Percentiles rank a stretch among this genome's conserved stretches.
These are phyloP conservation scores for Tuber umbilicatum DNA, from an alignment of 495 filamentous ascomycete genomes.

Conservation along the genomic window DNA sequence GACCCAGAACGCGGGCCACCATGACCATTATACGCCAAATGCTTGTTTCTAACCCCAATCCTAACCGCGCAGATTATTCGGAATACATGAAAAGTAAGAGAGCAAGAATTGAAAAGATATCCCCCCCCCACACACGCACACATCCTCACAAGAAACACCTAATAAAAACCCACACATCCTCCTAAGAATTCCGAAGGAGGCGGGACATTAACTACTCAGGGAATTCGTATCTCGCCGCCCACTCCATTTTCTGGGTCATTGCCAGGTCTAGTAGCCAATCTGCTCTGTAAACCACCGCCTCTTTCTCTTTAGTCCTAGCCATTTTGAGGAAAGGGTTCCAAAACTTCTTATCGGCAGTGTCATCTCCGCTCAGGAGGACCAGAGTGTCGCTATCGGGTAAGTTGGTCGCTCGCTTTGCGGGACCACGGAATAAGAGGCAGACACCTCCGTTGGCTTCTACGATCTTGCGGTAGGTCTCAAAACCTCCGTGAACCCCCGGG, in stretches of 20 bases:
- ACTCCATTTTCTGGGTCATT: slow-evolving; percentile 70
- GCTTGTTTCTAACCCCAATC: slow-evolving; percentile 4
- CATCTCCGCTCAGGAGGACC: slow-evolving; percentile 64
- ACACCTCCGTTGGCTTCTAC: slow-evolving; percentile 80
- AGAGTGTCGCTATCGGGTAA: slow-evolving; percentile 56
- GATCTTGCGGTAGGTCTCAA: slow-evolving; percentile 75
- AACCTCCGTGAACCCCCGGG: slow-evolving; percentile 65
- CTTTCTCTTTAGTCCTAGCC: slow-evolving; percentile 63
- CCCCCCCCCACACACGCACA: not conserved
- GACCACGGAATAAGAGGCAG: slow-evolving; percentile 61
- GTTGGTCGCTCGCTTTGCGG: slow-evolving; percentile 30
- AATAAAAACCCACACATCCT: not conserved
- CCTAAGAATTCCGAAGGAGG: not conserved
- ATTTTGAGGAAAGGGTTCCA: slow-evolving; percentile 76
- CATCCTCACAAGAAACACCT: not conserved
- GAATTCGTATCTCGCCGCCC: slow-evolving; percentile 54
- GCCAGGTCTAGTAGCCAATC: slow-evolving; percentile 88
- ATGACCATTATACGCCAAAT: slow-evolving; percentile 1
- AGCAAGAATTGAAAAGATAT: not conserved
- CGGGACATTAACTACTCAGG: slow-evolving; percentile 3
- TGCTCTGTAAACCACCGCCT: slow-evolving; percentile 65
- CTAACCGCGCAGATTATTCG: not conserved
- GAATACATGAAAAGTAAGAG: not conserved
- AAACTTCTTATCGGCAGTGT: slow-evolving; percentile 59
- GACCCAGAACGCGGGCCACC: not conserved